phyloP scores from a whole-genome alignment of 805 yeast genomes.

The Pichia nakasei region DNA sequence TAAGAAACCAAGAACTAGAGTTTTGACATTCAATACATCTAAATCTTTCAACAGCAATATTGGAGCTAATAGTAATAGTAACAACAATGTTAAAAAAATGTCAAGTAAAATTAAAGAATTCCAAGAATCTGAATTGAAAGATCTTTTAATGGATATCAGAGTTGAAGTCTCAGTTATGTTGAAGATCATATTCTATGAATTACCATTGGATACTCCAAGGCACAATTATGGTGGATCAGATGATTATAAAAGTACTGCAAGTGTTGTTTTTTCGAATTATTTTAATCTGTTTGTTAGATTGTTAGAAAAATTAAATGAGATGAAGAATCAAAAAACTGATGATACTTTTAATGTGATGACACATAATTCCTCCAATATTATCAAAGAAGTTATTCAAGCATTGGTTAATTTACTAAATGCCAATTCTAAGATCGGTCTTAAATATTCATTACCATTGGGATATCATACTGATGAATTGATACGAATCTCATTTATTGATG shows the following conservation, averaged over 20 bases:
- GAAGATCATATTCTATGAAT: constrained; percentile 43
- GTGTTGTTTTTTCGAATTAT: constrained; percentile 59
- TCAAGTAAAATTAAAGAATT: constrained; percentile 12
- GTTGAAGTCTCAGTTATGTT: constrained; percentile 52
- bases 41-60: not conserved
- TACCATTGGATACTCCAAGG: constrained; percentile 53
- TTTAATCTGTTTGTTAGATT: constrained; percentile 53
- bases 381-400: constrained; percentile 56
- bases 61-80: not conserved
- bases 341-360: constrained; percentile 20
- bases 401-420: constrained; percentile 62
- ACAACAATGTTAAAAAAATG: constrained; percentile 1
- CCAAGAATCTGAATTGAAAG: constrained; percentile 19
- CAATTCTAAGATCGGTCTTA: constrained; percentile 70
- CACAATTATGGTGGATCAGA: constrained; percentile 28
- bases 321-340: constrained; percentile 2
- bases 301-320: constrained; percentile 35
- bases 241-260: constrained; percentile 23
- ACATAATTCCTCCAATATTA: constrained; percentile 48
- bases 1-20: not conserved
- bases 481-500: constrained; percentile 65
- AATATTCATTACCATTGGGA: constrained; percentile 69
- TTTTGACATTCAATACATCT: constrained; percentile 1
- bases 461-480: constrained; percentile 59
- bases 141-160: constrained; percentile 23